Base-by-base conservation (phyloP, 1,284 basidiomycete genomes). In the Cystobasidiaceae sp. region DNA sequence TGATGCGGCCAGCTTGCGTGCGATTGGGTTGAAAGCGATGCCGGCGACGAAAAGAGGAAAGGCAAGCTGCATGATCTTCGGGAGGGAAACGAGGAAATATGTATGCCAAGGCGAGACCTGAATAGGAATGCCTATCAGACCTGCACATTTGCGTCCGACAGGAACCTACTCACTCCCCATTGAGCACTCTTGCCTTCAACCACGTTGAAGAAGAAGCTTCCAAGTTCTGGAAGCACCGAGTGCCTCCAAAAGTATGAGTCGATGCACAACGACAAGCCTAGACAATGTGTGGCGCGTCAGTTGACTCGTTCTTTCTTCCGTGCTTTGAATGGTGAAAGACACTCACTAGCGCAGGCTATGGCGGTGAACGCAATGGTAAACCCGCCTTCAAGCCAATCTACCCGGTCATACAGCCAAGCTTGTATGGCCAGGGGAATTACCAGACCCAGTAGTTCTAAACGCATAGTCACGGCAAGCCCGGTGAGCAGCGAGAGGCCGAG, bases 171-270 rank as follows among this genome's bases (percentile, higher is more conserved):
- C 75, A 93, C 88, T 69, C 96, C 94, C 94, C 94, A 98, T 27
- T 94, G 85, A 0, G 85, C 79, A 49, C 88, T 87, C 74, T 94
- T 90, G 23, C 92, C 91, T 74, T 91, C 78, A 17, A 87, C 79
- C 25, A 97, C 84, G 74, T 98, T 98, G 80, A 92, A 98, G 68
- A 87, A 84, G 21, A 93, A 71, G 0, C 85, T 84, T 4, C 84
- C 80, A 15, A 91, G 79, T 74, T 98, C 96, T 0, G 94, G 94
- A 93, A 93, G 97, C 0, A 93, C 74, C 6, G 83, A 80, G 68
- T 77, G 75, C 50, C 80, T 76, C 93, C 93, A 97, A 75, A 96
- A 89, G 77, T 87, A 88, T 0, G 90, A 89, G 76, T 98, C 94
- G 27, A 94, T 78, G 0, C 77, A 27, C 0, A 86, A 74, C 0